phyloP scores from a whole-genome alignment of 805 yeast species.

The Dipodascopsis tothii region DNA sequence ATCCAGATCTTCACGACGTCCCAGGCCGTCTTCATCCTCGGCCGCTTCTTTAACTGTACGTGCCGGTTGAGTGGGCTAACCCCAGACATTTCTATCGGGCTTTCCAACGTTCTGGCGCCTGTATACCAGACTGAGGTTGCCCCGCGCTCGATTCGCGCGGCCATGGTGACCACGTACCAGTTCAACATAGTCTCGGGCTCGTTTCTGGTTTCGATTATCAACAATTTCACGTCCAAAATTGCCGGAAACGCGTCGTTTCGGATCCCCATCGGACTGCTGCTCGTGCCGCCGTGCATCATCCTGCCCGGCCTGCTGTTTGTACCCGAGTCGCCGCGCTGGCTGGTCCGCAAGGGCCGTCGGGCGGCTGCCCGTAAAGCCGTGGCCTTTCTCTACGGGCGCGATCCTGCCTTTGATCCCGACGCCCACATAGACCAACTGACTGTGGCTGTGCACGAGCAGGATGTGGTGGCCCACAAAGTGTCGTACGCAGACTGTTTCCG shows the following conservation, averaged over 20 bases:
- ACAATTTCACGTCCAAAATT: constrained; percentile 53
- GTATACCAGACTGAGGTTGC: constrained; percentile 72
- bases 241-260: constrained; percentile 50
- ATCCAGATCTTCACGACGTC: background rate
- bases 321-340: constrained; percentile 71
- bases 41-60: constrained; percentile 3
- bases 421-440: background rate
- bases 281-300: constrained; percentile 27
- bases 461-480: background rate
- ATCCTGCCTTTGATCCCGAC: background rate
- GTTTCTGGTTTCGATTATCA: constrained; percentile 53
- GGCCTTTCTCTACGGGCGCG: background rate
- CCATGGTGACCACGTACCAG: constrained; percentile 67
- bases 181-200: constrained; percentile 63
- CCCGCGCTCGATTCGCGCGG: constrained; percentile 71
- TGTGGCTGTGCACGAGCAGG: background rate
- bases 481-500: no score
- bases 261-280: constrained; percentile 57
- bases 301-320: no score
- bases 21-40: no score
- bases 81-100: constrained; percentile 53
- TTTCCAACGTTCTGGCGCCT: constrained; percentile 67
- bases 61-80: no score
- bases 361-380: no score
- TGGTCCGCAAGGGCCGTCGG: constrained; percentile 51